Evolutionary conservation across 495 filamentous ascomycete genomes (phyloP).

Genomic region (Astrothelium subdiscretum): DNA sequence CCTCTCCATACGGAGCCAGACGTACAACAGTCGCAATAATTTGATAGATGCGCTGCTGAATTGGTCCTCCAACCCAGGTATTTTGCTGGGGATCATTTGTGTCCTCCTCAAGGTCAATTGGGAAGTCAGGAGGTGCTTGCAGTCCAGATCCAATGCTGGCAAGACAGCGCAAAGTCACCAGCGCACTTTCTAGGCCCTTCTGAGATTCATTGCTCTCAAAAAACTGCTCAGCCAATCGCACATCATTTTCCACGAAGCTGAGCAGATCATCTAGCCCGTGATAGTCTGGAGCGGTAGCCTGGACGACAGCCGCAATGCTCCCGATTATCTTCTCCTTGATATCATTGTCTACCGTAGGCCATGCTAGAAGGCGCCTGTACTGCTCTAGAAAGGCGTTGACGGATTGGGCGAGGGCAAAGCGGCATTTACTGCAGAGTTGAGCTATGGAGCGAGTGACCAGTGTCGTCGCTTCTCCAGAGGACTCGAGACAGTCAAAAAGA

Average conservation of each 20-base stretch:
- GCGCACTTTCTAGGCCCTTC: conserved; percentile 40
- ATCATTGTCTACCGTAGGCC: conserved; percentile 49
- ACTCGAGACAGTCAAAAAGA: conserved; percentile 63
- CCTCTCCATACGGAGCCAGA: conserved; percentile 45
- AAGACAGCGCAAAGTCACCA: conserved; percentile 61
- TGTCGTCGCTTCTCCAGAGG: conserved; percentile 49
- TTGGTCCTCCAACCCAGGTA: conserved; percentile 36
- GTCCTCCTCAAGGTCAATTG: conserved; percentile 51
- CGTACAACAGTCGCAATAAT: not conserved
- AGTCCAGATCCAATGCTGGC: conserved; percentile 69
- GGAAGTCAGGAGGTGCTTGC: conserved; percentile 56
- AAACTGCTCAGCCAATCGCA: conserved; percentile 32
- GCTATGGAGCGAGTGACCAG: conserved; percentile 68
- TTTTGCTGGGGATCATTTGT: conserved; percentile 19
- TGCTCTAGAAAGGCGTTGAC: conserved; percentile 67
- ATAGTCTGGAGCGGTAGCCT: conserved; percentile 56
- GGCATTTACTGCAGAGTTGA: conserved; percentile 69
- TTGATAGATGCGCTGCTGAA: conserved; percentile 43
- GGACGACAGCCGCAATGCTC: conserved; percentile 74
- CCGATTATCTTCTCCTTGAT: conserved; percentile 74
- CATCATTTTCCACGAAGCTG: conserved; percentile 53
- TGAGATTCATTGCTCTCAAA: conserved; percentile 29
- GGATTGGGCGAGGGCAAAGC: conserved; percentile 55
- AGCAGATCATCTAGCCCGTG: conserved; percentile 50
- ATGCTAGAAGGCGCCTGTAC: conserved; percentile 52